These are phyloP conservation scores for Solanum corneliomulleri DNA, from an alignment of 257 asterid species.

Conservation along the genomic window DNA sequence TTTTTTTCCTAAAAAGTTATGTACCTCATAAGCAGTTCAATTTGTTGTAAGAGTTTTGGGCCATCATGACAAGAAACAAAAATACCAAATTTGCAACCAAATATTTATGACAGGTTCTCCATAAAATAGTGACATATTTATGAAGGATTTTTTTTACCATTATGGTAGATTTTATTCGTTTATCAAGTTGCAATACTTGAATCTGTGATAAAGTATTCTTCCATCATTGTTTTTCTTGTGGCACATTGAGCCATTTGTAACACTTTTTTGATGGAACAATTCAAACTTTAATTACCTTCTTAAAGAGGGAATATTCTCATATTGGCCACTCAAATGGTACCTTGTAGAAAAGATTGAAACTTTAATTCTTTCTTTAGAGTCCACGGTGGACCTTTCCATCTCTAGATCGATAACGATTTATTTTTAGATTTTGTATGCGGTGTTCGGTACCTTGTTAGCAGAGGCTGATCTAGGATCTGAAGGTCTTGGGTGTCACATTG, in stretches of 20 bases:
- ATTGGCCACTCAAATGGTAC: neutral
- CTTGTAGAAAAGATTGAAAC: neutral
- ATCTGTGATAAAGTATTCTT: neutral
- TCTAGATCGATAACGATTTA: neutral
- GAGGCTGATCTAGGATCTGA: no score
- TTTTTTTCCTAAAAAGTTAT: neutral
- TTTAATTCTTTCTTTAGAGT: neutral
- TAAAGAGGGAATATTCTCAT: neutral
- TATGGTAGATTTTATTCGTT: neutral
- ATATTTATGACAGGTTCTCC: neutral
- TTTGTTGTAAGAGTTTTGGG: neutral
- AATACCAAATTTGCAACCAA: neutral
- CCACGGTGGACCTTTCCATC: neutral
- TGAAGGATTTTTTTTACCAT: neutral
- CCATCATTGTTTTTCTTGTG: neutral
- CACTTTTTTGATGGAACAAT: neutral
- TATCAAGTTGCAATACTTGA: neutral
- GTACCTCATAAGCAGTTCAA: neutral
- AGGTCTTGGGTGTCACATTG: no score
- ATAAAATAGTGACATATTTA: neutral
- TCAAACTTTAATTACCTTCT: neutral
- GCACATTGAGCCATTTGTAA: neutral
- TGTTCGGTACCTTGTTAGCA: neutral
- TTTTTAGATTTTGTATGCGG: neutral
- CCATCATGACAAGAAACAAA: neutral